phyloP scores from a whole-genome alignment of 2,329 filamentous ascomycete species.

The Trichophyton schoenleinii region DNA sequence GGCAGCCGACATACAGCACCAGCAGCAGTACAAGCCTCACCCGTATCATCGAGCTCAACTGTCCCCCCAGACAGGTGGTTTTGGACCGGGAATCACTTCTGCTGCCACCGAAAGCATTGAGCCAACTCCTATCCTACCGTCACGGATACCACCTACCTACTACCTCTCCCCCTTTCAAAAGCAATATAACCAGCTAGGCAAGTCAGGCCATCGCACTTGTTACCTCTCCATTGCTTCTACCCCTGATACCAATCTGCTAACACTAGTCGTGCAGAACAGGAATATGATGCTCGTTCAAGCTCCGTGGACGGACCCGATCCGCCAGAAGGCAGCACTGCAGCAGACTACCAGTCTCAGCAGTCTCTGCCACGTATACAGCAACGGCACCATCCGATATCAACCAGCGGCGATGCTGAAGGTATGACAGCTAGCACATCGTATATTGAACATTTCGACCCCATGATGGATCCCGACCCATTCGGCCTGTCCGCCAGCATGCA shows the following conservation, averaged over 20 bases:
- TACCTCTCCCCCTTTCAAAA: conserved; percentile 84
- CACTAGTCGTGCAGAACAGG: conserved; percentile 58
- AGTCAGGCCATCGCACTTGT: conserved; percentile 39
- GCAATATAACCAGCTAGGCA: conserved; percentile 92
- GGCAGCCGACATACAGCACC: conserved; percentile 44
- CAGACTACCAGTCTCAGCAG: conserved; percentile 50
- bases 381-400: not conserved
- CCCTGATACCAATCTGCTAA: not conserved
- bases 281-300: conserved; percentile 83
- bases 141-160: conserved; percentile 35
- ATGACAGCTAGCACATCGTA: conserved; percentile 40
- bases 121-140: conserved; percentile 28
- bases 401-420: conserved; percentile 24
- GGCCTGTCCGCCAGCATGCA: conserved; percentile 90
- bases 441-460: conserved; percentile 66
- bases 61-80: conserved; percentile 14
- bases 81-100: conserved; percentile 30
- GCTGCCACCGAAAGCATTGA: conserved; percentile 10
- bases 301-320: conserved; percentile 71
- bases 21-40: conserved; percentile 25
- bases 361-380: not conserved
- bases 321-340: conserved; percentile 51
- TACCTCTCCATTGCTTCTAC: not conserved
- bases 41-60: not conserved
- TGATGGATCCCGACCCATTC: conserved; percentile 86